Conservation (phyloP, 352 stramenopile species). For the Pythium apleroticum region DNA sequence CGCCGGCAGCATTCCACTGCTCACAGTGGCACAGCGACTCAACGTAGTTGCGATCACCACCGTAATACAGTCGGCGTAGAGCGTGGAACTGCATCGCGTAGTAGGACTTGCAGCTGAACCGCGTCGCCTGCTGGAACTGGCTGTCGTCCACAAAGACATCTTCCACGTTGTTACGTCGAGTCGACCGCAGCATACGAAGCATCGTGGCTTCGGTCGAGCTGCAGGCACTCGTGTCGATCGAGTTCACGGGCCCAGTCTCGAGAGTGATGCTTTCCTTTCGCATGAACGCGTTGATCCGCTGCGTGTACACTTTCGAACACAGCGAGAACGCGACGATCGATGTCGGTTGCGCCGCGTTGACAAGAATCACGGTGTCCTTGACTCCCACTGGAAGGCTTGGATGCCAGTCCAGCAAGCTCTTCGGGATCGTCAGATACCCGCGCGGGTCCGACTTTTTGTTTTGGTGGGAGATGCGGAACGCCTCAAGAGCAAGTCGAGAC, state of each 20-base stretch:
- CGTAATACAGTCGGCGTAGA: conserved; percentile 80
- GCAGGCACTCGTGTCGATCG: conserved; percentile 20
- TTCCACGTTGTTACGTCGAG: conserved; percentile 78
- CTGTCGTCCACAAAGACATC: conserved; percentile 86
- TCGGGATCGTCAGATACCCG: conserved; percentile 77
- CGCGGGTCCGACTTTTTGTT: conserved; percentile 50
- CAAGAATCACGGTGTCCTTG: conserved; percentile 71
- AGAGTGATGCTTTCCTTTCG: conserved; percentile 47
- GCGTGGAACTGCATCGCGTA: conserved; percentile 90
- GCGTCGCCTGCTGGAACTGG: conserved; percentile 76
- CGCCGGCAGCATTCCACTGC: conserved; percentile 81
- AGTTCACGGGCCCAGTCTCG: conserved; percentile 37
- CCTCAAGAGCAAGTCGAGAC: conserved; percentile 59
- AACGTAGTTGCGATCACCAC: conserved; percentile 83
- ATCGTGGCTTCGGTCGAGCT: conserved; percentile 36
- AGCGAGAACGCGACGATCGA: conserved; percentile 86
- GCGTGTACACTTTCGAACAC: conserved; percentile 80
- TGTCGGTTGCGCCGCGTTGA: conserved; percentile 79
- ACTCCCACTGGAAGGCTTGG: conserved; percentile 70
- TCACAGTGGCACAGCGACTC: conserved; percentile 87
- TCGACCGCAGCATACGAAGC: conserved; percentile 66
- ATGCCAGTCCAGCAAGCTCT: conserved; percentile 79
- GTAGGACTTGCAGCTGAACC: conserved; percentile 88
- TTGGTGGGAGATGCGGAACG: conserved; percentile 64
- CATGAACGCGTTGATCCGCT: conserved; percentile 74